Evolutionary conservation across 331 rosid species (phyloP).

Genomic region (Ulmus americana): DNA sequence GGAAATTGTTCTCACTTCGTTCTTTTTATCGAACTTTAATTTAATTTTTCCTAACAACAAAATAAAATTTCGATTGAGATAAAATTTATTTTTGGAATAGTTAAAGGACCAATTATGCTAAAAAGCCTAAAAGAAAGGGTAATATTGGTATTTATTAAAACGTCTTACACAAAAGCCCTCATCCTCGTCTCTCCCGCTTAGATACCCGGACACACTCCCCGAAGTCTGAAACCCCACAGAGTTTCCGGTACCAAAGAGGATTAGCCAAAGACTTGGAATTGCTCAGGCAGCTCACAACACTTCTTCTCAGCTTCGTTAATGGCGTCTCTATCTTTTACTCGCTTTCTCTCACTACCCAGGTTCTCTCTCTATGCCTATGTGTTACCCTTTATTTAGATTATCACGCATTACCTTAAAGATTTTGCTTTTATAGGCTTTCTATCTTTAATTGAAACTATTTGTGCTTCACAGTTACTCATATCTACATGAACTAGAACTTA

Average conservation of each 20-base stretch:
- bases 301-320: slow-evolving; percentile 26
- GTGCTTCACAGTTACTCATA: no score
- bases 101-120: not conserved
- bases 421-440: no score
- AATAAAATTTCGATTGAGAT: no score
- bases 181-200: not conserved
- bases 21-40: no score
- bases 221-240: not conserved
- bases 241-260: not conserved
- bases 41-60: no score
- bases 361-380: slow-evolving; percentile 24
- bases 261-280: not conserved
- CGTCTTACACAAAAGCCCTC: not conserved
- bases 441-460: no score
- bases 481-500: no score
- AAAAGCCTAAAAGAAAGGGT: not conserved
- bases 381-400: slow-evolving; percentile 1
- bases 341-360: slow-evolving; percentile 66
- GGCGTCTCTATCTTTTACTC: slow-evolving; percentile 59
- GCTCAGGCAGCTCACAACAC: not conserved
- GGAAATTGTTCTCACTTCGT: no score
- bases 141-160: not conserved
- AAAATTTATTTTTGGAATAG: no score
- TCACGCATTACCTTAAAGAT: not conserved
- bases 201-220: not conserved